Conservation (phyloP, 306 rosid species). For the Datisca glomerata region DNA sequence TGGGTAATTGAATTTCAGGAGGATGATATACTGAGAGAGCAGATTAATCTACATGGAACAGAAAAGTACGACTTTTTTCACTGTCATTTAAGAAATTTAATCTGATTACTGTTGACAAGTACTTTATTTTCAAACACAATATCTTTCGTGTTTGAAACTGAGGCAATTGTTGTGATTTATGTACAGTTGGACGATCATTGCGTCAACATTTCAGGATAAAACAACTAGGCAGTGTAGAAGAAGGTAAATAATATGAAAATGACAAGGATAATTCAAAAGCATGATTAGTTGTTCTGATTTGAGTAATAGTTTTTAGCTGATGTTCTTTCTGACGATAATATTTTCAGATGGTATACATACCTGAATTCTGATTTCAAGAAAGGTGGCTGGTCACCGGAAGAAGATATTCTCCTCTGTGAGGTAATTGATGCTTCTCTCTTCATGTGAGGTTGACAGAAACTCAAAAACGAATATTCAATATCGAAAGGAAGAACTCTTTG, state of each 20-base stretch:
- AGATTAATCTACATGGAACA: slow-evolving; percentile 77
- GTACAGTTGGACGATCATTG: slow-evolving; percentile 92
- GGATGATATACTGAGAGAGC: slow-evolving; percentile 85
- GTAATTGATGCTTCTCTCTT: slow-evolving; percentile 24
- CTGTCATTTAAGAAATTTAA: too few species aligned
- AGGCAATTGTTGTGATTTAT: slow-evolving; percentile 6
- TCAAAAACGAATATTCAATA: slow-evolving; percentile 1
- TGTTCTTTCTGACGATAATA: slow-evolving; percentile 21
- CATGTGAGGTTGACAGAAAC: neutral
- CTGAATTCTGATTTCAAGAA: slow-evolving; percentile 98
- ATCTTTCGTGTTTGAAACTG: neutral
- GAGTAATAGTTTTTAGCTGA: slow-evolving; percentile 10
- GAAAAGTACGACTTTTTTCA: slow-evolving; percentile 48
- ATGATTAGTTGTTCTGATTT: slow-evolving; percentile 6
- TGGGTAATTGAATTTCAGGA: slow-evolving; percentile 60
- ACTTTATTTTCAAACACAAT: too few species aligned
- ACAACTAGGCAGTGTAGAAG: slow-evolving; percentile 99
- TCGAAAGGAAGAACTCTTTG: too few species aligned
- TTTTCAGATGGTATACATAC: slow-evolving; percentile 90
- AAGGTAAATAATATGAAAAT: slow-evolving; percentile 54
- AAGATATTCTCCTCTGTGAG: slow-evolving; percentile 94
- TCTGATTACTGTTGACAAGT: too few species aligned
- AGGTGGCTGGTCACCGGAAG: slow-evolving; percentile 99
- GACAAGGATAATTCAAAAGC: slow-evolving; percentile 18
- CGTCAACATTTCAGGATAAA: slow-evolving; percentile 89